Conservation (phyloP, 768 basidiomycete genomes). For the Lentinula lateritia region DNA sequence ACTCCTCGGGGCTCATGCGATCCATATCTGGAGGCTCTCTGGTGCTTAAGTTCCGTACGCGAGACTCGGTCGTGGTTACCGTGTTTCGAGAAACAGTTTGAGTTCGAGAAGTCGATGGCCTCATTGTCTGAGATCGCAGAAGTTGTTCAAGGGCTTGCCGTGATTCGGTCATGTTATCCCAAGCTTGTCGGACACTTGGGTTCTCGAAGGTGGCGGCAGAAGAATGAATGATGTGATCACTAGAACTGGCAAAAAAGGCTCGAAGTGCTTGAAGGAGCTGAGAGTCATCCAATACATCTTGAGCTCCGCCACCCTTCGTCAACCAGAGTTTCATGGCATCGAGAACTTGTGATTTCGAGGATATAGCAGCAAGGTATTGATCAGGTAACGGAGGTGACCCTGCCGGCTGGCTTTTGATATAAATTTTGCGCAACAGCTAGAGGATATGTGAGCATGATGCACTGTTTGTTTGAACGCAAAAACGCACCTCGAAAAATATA, state of each 20-base stretch:
- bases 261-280: constrained; percentile 56
- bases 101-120: constrained; percentile 38
- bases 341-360: constrained; percentile 56
- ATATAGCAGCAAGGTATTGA: constrained; percentile 45
- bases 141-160: constrained; percentile 33
- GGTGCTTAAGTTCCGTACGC: constrained; percentile 30
- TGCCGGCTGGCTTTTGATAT: constrained; percentile 44
- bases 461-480: background rate
- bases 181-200: constrained; percentile 39
- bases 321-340: constrained; percentile 71
- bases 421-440: constrained; percentile 74
- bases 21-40: constrained; percentile 60
- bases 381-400: constrained; percentile 34
- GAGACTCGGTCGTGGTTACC: constrained; percentile 11
- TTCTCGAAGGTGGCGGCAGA: constrained; percentile 31
- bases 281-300: constrained; percentile 70
- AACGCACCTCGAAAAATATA: constrained; percentile 77
- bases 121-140: constrained; percentile 53
- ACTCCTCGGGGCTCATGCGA: constrained; percentile 54
- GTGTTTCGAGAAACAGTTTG: background rate
- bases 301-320: constrained; percentile 64
- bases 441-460: background rate
- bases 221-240: constrained; percentile 48
- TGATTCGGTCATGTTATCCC: constrained; percentile 38
- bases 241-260: constrained; percentile 51